Evolutionary conservation across 352 stramenopile genomes (phyloP).

Genomic region (Globisporangium uncinulatum): DNA sequence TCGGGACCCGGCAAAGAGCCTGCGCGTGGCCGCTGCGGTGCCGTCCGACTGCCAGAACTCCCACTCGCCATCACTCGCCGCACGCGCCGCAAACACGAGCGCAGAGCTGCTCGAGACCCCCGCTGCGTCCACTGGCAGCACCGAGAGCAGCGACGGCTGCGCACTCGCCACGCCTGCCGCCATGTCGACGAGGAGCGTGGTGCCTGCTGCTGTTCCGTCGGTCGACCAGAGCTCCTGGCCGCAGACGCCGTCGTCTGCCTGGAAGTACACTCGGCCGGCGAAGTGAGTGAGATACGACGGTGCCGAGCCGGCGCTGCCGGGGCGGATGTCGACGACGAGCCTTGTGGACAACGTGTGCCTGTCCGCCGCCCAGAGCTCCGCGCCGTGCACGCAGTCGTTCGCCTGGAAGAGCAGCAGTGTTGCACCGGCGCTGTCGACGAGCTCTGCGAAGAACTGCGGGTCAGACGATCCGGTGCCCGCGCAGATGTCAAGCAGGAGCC

Average conservation of each 20-base stretch:
- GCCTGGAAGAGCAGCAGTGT: conserved; percentile 73
- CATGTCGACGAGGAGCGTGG: conserved; percentile 57
- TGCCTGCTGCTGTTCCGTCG: conserved; percentile 46
- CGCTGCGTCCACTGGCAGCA: conserved; percentile 10
- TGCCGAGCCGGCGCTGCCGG: conserved; percentile 30
- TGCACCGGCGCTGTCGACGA: conserved; percentile 1
- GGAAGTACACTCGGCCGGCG: conserved; percentile 51
- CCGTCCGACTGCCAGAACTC: conserved; percentile 64
- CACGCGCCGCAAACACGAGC: conserved; percentile 33
- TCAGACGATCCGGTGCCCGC: conserved; percentile 33
- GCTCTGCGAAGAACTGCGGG: conserved; percentile 40
- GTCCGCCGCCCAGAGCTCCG: conserved; percentile 78
- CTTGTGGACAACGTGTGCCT: conserved; percentile 39
- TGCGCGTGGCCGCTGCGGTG: conserved; percentile 25
- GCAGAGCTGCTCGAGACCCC: neutral
- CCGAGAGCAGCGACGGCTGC: conserved; percentile 36
- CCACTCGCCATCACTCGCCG: conserved; percentile 20
- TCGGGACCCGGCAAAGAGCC: conserved; percentile 25
- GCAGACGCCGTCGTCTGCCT: conserved; percentile 70
- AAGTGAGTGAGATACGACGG: conserved; percentile 56
- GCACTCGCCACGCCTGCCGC: conserved; percentile 27
- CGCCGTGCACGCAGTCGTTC: conserved; percentile 71
- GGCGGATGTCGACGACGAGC: conserved; percentile 58
- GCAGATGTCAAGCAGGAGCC: conserved; percentile 61
- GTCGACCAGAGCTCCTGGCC: conserved; percentile 79